Evolutionary conservation across 208 protist genomes (phyloP), one percentile per base, ranked within the genome.

Genomic region (Crithidia bombi): DNA sequence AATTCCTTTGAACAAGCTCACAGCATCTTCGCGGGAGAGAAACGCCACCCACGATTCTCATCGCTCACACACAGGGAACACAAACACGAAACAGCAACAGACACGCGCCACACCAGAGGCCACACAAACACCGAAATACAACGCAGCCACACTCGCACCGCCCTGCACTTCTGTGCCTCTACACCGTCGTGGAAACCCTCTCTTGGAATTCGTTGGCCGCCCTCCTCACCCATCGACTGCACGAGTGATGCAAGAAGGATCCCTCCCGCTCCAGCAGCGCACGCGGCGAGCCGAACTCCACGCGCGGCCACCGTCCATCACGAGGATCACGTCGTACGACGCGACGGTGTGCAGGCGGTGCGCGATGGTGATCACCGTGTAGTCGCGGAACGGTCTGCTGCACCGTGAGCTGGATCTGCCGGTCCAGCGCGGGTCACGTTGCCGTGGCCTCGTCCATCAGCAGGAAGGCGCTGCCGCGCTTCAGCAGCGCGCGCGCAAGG

Each of bases 361-460:
- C 15, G 85, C 83, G 46, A 94, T 89, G 23, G 81, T 87, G 41
- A 94, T 65, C 26, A 91, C 78, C 28, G 89, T 94, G 78, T 87
- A 73, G 5, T 32, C 61, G 33, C 46, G 47, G 65, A 93, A 93
- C 49, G 71, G n/a, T 55, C 15, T 61, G 61, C 65, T 65, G 66
- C 33, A 91, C 77, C 15, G 77, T 85, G 46, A 68, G 46, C 74
- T 89, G 83, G 46, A 93, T 87, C 65, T 80, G 58, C 50, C 65
- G 71, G 67, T 90, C 85, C 21, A 88, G 71, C 21, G 52, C 41
- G 68, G 70, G 71, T 94, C 39, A 94, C 80, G 69, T 89, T 88
- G 85, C 80, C 11, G 82, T 90, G 12, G 85, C 83, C 75, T 94
- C 89, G 63, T 91, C 89, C 83, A 94, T 89, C 51, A 94, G 65